A percentile compares a stretch with the other conserved stretches of the same genome.
Conservation (phyloP, 495 filamentous ascomycete genomes). For the Annulohypoxylon bovei region DNA sequence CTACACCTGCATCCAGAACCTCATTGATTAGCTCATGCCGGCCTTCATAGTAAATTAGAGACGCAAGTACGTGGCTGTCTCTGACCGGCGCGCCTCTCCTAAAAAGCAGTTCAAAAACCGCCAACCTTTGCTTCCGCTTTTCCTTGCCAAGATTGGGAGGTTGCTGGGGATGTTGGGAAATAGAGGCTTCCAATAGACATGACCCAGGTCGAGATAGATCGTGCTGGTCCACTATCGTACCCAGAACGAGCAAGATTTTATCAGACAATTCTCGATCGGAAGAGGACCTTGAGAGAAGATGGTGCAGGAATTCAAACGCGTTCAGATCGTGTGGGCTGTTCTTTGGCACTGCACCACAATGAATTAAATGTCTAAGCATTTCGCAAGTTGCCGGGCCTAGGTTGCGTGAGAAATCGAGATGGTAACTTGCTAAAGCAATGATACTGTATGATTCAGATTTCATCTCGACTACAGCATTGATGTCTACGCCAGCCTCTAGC, state of each 20-base stretch:
- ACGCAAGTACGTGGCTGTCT: background rate
- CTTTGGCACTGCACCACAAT: slow-evolving; percentile 22
- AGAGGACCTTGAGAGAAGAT: background rate
- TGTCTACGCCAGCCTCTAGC: slow-evolving; percentile 27
- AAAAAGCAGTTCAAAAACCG: slow-evolving; percentile 6
- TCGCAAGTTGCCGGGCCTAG: slow-evolving; percentile 5
- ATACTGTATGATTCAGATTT: background rate
- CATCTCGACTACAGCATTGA: slow-evolving; percentile 17
- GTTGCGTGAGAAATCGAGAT: background rate
- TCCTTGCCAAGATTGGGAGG: background rate
- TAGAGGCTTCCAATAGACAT: slow-evolving; percentile 8
- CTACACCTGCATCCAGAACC: slow-evolving; percentile 7
- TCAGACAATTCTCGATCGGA: background rate
- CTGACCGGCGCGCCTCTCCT: background rate
- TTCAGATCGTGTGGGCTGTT: slow-evolving; percentile 12
- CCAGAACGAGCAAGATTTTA: background rate
- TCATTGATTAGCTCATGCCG: slow-evolving; percentile 2
- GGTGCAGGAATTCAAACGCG: slow-evolving; percentile 8
- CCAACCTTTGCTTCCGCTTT: background rate
- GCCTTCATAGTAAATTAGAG: slow-evolving; percentile 4
- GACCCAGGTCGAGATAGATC: background rate
- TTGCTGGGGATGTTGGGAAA: background rate
- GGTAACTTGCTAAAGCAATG: slow-evolving; percentile 1
- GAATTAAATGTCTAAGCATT: slow-evolving; percentile 28
- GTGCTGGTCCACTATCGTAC: background rate